Base-by-base conservation (phyloP, 371 early-diverging fungal species). In the Mucor velutinosus region DNA sequence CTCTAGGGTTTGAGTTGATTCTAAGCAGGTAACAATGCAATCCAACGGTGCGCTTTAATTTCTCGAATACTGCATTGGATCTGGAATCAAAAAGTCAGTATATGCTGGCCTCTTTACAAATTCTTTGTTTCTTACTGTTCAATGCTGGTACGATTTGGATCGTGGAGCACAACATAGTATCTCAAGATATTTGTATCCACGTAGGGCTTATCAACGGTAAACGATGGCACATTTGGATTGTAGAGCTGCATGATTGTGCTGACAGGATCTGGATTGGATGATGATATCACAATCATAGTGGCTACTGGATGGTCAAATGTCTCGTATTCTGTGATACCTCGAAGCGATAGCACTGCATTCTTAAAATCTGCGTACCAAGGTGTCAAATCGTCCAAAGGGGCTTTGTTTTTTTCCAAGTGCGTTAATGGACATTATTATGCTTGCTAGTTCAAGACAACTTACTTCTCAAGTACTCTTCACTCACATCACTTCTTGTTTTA, bases 281-380 rank as follows among this genome's bases (percentile, higher is more conserved):
- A 90, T 0, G 96, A 92, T 14, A 92, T 89, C 10, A 90, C 94
- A 56, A 93, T 80, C 53, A 97, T 67, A 51, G 83, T 86, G 8
- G 94, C 95, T 1, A 97, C 91, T 2, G 98, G 97, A 71, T 97
- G 97, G 63, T 94, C 93, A 73, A 98, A 97, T 6, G 95, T 89
- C 70, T 97, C 96, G 67, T 97, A 95, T 66, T 96, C 96, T 0
- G 92, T 85, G 8, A 89, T 84, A 3, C 91, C 92, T 61, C 87
- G 82, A 17, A 84, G 75, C 33, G 84, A 80, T 19, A 93, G 82
- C 61, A 94, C 80, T 25, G 86, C 75, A 39, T 90, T 80, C 37
- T 92, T 83, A 71, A 94, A 97, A 67, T 85, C 76, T 7, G 84
- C 71, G 80, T 93, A 97, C 97, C 97, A 97, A n/a, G 98, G 98